Percentiles rank a stretch among this genome's conserved stretches.
These are phyloP conservation scores for Verticillium zaregamsianum DNA, from an alignment of 2,329 filamentous ascomycete species.

Conservation along the genomic window DNA sequence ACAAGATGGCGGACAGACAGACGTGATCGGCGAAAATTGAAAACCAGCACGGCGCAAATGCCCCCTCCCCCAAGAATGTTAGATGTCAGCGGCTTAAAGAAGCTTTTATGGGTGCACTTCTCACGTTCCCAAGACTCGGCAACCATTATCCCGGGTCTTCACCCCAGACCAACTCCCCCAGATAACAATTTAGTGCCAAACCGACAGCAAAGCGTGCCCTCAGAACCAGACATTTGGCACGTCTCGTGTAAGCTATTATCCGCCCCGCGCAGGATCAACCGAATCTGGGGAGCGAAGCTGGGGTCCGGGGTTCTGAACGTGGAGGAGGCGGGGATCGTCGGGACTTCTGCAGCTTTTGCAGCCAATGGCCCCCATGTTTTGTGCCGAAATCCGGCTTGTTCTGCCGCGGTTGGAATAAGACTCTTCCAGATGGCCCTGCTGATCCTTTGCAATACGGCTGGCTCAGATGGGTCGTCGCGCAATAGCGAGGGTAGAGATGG, in stretches of 20 bases:
- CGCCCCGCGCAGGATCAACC: neutral
- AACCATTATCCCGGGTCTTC: neutral
- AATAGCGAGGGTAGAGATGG: too few relatives aligned
- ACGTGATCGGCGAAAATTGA: too few relatives aligned
- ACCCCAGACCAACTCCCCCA: neutral
- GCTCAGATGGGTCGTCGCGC: too few relatives aligned
- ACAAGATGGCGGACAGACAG: neutral
- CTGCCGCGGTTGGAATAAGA: neutral
- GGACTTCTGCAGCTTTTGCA: neutral
- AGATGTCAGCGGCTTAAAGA: neutral
- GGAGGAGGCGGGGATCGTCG: neutral
- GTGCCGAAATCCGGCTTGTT: neutral
- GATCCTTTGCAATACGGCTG: neutral
- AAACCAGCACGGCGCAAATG: too few relatives aligned
- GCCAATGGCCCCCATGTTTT: neutral
- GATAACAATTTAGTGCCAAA: neutral
- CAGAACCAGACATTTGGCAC: neutral
- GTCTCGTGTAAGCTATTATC: neutral
- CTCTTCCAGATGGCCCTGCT: neutral
- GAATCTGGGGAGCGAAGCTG: neutral
- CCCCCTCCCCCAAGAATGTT: neutral
- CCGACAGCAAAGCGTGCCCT: neutral
- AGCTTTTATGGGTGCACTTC: neutral
- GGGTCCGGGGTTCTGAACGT: neutral
- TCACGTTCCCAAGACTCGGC: too few relatives aligned